Base-by-base conservation (phyloP, 768 basidiomycete species). In the Leccinellum rugosiceps region DNA sequence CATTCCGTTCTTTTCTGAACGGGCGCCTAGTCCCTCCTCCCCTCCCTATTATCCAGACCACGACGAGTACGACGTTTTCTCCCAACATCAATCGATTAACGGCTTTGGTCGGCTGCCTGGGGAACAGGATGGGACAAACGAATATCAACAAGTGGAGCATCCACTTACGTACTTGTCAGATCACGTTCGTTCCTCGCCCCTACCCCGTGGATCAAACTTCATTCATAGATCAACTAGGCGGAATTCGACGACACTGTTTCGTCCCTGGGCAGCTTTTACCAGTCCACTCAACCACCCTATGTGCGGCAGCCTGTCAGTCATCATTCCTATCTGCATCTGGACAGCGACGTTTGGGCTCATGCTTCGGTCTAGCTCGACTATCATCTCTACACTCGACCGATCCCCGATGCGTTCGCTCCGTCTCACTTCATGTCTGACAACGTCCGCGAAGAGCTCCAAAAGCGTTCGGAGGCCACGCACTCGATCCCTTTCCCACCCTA, bases 371-470 rank as follows among this genome's bases (percentile, higher is more conserved):
- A 96, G 92, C 81, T 98, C 47, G 85, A 97, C 68, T 94, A 99
- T 67, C 93, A 98, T 63, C 80, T 98, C 30, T 99, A 99, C 76
- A 87, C 90, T 4, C 82, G 83, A 2, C 81, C 82, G 64, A 77
- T 88, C 66, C 77, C 88, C 45, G 74, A 82, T 60, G 66, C 78
- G 55, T 77, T 88, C 68, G 66, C 80, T 63, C 68, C 80, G 17
- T 77, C 80, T 30, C 93, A 95, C 68, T 98, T 96, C 74, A 80
- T 97, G 49, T 88, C 94, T n/a, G 90, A 94, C 65, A 79, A 80
- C 23, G 76, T 86, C 17, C 87, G 85, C 44, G 81, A 82, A 60
- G 82, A 83, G 48, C 68, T 85, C n/a, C 80, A 80, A 53, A 69
- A 69, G 55, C 80, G 83, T 17, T 76, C 80, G 1, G 81, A 84